Evolutionary conservation across 1,139 yeast genomes (phyloP).

Genomic region (Geotrichum reessii): DNA sequence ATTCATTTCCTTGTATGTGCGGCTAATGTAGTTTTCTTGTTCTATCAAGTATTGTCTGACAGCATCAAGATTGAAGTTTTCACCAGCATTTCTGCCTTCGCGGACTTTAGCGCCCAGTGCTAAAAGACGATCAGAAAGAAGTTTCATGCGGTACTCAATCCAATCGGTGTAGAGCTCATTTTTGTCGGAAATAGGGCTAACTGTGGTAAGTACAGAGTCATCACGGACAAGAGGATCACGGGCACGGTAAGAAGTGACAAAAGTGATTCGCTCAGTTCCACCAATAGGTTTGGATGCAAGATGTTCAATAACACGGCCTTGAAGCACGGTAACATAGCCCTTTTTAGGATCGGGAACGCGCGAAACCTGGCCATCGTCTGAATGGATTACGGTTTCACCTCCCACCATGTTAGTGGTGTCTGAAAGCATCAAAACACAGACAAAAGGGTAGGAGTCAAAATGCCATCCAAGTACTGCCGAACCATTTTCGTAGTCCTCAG

Average conservation of each 20-base stretch:
- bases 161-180: slow-evolving; percentile 44
- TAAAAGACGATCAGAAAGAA: slow-evolving; percentile 3
- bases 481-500: slow-evolving; percentile 22
- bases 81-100: slow-evolving; percentile 6
- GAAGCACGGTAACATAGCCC: slow-evolving; percentile 53
- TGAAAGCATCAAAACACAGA: slow-evolving; percentile 57
- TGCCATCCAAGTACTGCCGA: slow-evolving; percentile 45
- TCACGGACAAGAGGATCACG: slow-evolving; percentile 39
- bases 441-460: slow-evolving; percentile 54
- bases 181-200: slow-evolving; percentile 38
- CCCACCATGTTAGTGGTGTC: slow-evolving; percentile 54
- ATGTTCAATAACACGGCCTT: slow-evolving; percentile 51
- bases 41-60: slow-evolving; percentile 7
- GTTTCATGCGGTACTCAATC: slow-evolving; percentile 41
- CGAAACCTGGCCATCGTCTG: slow-evolving; percentile 43
- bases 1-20: slow-evolving; percentile 11
- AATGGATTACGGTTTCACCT: slow-evolving; percentile 49
- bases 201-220: slow-evolving; percentile 40
- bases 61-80: slow-evolving; percentile 11
- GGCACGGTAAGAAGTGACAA: slow-evolving; percentile 44
- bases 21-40: slow-evolving; percentile 11
- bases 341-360: slow-evolving; percentile 48
- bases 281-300: slow-evolving; percentile 56
- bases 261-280: slow-evolving; percentile 49
- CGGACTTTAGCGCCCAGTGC: slow-evolving; percentile 11